A percentile compares a stretch with the other conserved stretches of the same genome.
Conservation (phyloP, 2,329 filamentous ascomycete genomes). For the Emergomyces pasteurianus region DNA sequence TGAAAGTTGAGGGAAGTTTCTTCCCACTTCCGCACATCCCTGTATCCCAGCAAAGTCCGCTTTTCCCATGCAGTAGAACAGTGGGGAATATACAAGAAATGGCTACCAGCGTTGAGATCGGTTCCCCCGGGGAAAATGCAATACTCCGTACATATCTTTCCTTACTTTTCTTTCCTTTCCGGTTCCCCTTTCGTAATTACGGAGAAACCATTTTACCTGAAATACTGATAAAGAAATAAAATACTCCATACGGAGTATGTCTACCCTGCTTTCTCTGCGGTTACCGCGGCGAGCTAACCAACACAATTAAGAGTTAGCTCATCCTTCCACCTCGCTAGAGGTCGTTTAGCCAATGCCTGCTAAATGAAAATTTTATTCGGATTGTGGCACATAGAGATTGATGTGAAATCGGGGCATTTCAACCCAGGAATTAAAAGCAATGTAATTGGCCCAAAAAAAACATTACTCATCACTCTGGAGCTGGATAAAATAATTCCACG, state of each 20-base stretch:
- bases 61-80: background rate
- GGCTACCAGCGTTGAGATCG: background rate
- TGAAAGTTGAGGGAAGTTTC: background rate
- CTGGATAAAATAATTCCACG: no score
- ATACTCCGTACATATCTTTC: background rate
- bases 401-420: no score
- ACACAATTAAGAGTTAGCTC: background rate
- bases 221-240: background rate
- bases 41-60: background rate
- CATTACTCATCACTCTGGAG: no score
- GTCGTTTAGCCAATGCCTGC: no score
- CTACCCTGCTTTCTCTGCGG: background rate
- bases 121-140: background rate
- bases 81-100: background rate
- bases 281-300: constrained; percentile 1
- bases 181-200: background rate
- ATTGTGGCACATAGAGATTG: no score
- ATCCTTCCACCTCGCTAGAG: background rate
- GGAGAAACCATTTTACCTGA: background rate
- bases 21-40: background rate
- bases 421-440: no score
- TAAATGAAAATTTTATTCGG: no score
- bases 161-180: background rate
- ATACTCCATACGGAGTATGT: no score
- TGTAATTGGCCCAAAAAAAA: no score